Conservation (phyloP, 805 yeast species). For the Geotrichum ghanense region DNA sequence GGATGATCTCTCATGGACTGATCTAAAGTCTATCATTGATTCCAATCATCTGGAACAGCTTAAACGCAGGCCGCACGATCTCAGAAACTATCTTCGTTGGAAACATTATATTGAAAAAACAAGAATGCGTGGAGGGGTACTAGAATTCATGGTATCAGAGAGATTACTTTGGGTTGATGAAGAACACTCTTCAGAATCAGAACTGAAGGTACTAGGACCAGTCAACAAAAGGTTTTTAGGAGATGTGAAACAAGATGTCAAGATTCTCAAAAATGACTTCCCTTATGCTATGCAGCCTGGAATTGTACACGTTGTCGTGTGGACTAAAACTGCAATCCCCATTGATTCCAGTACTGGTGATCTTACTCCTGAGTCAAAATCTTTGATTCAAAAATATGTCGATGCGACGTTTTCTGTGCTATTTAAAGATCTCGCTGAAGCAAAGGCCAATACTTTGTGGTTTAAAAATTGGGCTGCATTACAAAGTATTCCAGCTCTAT, state of each 20-base stretch:
- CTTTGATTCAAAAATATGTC: slow-evolving; percentile 31
- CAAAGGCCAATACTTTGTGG: slow-evolving; percentile 31
- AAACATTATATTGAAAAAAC: slow-evolving; percentile 11
- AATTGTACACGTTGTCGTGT: slow-evolving; percentile 42
- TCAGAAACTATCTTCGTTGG: slow-evolving; percentile 16
- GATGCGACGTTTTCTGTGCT: slow-evolving; percentile 33
- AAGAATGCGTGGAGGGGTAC: slow-evolving; percentile 16
- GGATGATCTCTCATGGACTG: slow-evolving; percentile 9
- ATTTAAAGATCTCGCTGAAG: slow-evolving; percentile 20
- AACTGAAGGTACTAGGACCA: not conserved
- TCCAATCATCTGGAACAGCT: slow-evolving; percentile 15
- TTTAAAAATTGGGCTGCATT: slow-evolving; percentile 46
- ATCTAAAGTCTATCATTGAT: slow-evolving; percentile 9
- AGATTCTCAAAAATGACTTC: slow-evolving; percentile 40
- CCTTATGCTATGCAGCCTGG: slow-evolving; percentile 41
- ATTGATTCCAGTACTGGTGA: slow-evolving; percentile 34
- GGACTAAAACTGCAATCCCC: slow-evolving; percentile 39
- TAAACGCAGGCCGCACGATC: slow-evolving; percentile 19
- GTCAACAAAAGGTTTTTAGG: slow-evolving; percentile 10
- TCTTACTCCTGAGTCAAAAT: slow-evolving; percentile 28
- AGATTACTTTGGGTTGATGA: slow-evolving; percentile 21
- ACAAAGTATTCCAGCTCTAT: slow-evolving; percentile 43
- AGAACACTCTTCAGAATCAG: not conserved
- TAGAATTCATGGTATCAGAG: slow-evolving; percentile 15
- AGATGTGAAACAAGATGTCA: slow-evolving; percentile 27